phyloP scores from a whole-genome alignment of 2,329 filamentous ascomycete species.

The Coniochaeta ligniaria region DNA sequence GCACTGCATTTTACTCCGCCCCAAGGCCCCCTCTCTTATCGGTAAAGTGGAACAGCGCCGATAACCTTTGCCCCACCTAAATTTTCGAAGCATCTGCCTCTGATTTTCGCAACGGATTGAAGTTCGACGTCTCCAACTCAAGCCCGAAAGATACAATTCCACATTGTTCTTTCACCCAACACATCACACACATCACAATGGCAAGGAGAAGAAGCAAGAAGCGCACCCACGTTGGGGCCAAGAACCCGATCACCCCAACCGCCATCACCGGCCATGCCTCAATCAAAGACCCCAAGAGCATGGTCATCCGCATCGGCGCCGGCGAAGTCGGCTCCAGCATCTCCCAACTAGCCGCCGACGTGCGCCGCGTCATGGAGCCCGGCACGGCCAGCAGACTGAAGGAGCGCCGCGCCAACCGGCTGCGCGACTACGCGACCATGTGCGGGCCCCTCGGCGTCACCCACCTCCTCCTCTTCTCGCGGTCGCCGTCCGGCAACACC shows the following conservation, averaged over 20 bases:
- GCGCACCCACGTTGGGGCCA: slow-evolving; percentile 71
- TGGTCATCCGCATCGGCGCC: slow-evolving; percentile 96
- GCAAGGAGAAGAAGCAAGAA: slow-evolving; percentile 79
- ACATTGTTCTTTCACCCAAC: slow-evolving; percentile 10
- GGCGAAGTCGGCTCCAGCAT: slow-evolving; percentile 88
- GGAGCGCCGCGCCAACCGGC: slow-evolving; percentile 79
- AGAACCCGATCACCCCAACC: slow-evolving; percentile 45
- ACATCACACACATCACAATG: slow-evolving; percentile 43
- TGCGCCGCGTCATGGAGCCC: slow-evolving; percentile 91
- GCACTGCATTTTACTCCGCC: neutral
- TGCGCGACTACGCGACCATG: slow-evolving; percentile 94
- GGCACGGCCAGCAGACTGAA: slow-evolving; percentile 84
- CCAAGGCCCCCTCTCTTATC: slow-evolving; percentile 4
- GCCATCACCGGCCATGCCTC: slow-evolving; percentile 52
- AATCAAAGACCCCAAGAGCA: slow-evolving; percentile 76
- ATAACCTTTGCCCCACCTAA: slow-evolving; percentile 11
- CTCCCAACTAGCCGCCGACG: slow-evolving; percentile 85
- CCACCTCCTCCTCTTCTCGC: slow-evolving; percentile 87
- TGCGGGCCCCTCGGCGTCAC: slow-evolving; percentile 88
- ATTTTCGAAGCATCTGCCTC: neutral
- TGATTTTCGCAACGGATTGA: neutral
- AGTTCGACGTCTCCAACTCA: neutral
- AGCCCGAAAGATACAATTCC: slow-evolving; percentile 7
- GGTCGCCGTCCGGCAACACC: slow-evolving; percentile 82
- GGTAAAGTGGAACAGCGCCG: neutral